Conservation (phyloP, 371 early-diverging fungal species). For the Apophysomyces trapeziformis region DNA sequence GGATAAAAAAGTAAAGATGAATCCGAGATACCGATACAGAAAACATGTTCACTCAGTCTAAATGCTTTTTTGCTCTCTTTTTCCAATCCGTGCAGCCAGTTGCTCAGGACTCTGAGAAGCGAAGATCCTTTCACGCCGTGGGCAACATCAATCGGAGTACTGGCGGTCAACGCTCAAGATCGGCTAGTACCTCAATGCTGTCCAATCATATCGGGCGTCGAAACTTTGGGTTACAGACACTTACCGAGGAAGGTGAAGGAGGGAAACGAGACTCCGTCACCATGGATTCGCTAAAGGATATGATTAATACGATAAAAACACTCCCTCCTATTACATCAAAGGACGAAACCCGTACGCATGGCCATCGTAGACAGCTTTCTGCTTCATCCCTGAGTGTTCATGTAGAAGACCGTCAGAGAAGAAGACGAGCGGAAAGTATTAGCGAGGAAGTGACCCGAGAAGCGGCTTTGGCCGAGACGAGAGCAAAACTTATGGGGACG, state of each 20-base stretch:
- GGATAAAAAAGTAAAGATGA: constrained; percentile 23
- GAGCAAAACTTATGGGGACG: constrained; percentile 41
- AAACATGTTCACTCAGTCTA: no score
- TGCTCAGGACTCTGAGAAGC: constrained; percentile 24
- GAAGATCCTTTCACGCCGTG: constrained; percentile 23
- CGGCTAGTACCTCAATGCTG: constrained; percentile 44
- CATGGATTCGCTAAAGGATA: constrained; percentile 48
- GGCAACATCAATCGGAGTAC: neutral
- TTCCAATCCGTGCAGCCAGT: neutral
- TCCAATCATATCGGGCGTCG: constrained; percentile 19
- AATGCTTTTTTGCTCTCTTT: no score
- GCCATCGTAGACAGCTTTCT: constrained; percentile 50
- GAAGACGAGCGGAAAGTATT: constrained; percentile 27
- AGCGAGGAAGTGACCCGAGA: constrained; percentile 30
- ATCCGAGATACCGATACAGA: neutral
- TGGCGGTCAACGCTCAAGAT: constrained; percentile 50
- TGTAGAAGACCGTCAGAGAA: constrained; percentile 30
- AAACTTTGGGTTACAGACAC: constrained; percentile 32
- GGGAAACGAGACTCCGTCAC: constrained; percentile 26
- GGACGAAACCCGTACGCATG: constrained; percentile 15
- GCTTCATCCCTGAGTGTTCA: constrained; percentile 36
- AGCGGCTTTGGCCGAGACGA: constrained; percentile 43
- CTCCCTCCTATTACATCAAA: constrained; percentile 38
- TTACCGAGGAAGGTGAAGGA: constrained; percentile 32
- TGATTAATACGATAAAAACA: constrained; percentile 51